These are phyloP conservation scores for Fagopyrum homotropicum DNA, from an alignment of 148 eudicot species.

Conservation along the genomic window DNA sequence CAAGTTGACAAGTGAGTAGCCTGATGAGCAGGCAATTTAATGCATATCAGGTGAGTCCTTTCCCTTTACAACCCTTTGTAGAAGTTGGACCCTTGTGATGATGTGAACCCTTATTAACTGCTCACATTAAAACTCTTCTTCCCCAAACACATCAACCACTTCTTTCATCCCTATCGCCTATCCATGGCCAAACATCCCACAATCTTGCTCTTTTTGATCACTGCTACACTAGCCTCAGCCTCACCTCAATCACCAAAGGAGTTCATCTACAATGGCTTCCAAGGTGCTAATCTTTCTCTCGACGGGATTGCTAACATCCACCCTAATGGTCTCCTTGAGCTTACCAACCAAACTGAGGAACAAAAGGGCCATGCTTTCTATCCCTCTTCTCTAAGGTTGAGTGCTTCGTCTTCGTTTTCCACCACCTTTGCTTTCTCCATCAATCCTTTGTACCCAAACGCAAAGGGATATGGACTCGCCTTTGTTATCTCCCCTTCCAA, in stretches of 20 bases:
- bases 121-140: neutral
- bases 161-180: neutral
- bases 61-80: neutral
- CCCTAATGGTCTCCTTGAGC: slow-evolving; percentile 8
- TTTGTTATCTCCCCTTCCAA: neutral
- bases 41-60: slow-evolving; percentile 4
- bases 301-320: slow-evolving; percentile 8
- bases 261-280: slow-evolving; percentile 12
- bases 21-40: neutral
- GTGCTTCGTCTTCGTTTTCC: neutral
- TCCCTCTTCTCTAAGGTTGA: neutral
- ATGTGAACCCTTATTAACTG: neutral
- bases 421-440: neutral
- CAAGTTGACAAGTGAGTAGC: neutral
- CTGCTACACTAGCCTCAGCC: neutral
- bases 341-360: slow-evolving; percentile 6
- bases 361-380: slow-evolving; percentile 10
- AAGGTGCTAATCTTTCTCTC: slow-evolving; percentile 7
- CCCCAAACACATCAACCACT: neutral
- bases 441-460: neutral
- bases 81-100: neutral
- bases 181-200: neutral
- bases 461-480: neutral
- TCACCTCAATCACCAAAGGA: neutral
- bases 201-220: neutral